Evolutionary conservation across 106 monocot genomes (phyloP), one percentile per base, ranked within the genome.

Genomic region (Hemerocallis citrina): DNA sequence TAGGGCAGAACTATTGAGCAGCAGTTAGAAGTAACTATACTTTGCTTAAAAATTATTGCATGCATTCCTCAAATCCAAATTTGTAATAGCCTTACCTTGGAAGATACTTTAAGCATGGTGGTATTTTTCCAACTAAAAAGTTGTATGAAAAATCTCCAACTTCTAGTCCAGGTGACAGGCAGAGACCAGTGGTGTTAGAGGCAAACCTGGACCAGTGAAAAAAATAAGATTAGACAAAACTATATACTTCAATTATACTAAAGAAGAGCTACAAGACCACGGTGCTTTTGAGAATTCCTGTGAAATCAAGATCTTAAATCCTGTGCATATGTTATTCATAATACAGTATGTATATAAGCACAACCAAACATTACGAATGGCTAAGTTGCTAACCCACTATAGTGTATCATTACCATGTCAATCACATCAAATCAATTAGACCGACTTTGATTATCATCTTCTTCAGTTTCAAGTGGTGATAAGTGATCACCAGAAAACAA

Each of bases 141-240:
- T 85, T 85, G 66, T 85, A 85, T 16, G 85, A 85, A 59, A 85
- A 85, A 74, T 81, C 85, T 36, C 63, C 85, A 34, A 74, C 58
- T 71, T 59, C 63, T 59, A 85, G 50, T n/a, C 36, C 51, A 59
- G 70, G 52, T 30, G 64, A 74, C 14, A n/a, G 63, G 71, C 85
- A 85, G 25, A 65, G 61, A 16, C 77, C 77, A 59, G 70, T 61
- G 38, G 32, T 74, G 17, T 63, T 46, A 52, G 43, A 54, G 13
- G 35, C 46, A 25, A 64, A 71, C 61, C 81, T 85, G 69, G 39
- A 59, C 12, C 15, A 13, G 39, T 1, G 15, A 59, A 21, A 38
- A 14, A 57, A n/a, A 56, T 50, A 33, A 34, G 50, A 45, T 1
- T 13, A 77, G 44, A 20, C 13, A 13, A 27, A 43, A 21, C 15